Percentiles rank a stretch among this genome's conserved stretches.
phyloP scores from a whole-genome alignment of 306 rosid species.

The Fragaria vesca region DNA sequence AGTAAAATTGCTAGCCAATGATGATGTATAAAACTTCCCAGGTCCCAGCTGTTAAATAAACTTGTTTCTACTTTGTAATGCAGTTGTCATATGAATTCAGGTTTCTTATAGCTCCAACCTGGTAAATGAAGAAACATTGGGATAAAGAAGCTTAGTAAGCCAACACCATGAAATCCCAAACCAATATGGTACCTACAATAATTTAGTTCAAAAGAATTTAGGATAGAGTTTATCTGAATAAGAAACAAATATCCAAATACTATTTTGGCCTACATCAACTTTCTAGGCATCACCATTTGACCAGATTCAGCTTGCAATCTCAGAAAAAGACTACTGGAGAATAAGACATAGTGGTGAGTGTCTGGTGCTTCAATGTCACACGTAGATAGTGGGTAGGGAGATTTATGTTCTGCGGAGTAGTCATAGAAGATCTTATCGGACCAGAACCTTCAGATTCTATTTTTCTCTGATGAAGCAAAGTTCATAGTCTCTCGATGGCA shows the following conservation, averaged over 20 bases:
- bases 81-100: neutral
- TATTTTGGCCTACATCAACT: neutral
- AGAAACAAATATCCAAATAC: neutral
- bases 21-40: slow-evolving; percentile 5
- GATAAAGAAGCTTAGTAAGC: neutral
- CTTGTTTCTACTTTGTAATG: neutral
- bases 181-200: neutral
- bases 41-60: neutral
- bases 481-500: neutral
- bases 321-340: neutral
- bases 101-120: neutral
- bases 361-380: slow-evolving; percentile 3
- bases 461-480: neutral
- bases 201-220: neutral
- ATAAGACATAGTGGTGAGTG: neutral
- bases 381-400: neutral
- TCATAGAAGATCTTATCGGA: neutral
- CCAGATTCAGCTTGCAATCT: neutral
- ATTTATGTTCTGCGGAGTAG: neutral
- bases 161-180: neutral
- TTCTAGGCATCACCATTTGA: slow-evolving; percentile 6
- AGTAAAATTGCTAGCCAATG: neutral
- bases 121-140: neutral
- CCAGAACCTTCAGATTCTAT: neutral
- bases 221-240: neutral